Base-by-base conservation (phyloP, 2,329 filamentous ascomycete genomes). In the Pleoardoris graminearum region DNA sequence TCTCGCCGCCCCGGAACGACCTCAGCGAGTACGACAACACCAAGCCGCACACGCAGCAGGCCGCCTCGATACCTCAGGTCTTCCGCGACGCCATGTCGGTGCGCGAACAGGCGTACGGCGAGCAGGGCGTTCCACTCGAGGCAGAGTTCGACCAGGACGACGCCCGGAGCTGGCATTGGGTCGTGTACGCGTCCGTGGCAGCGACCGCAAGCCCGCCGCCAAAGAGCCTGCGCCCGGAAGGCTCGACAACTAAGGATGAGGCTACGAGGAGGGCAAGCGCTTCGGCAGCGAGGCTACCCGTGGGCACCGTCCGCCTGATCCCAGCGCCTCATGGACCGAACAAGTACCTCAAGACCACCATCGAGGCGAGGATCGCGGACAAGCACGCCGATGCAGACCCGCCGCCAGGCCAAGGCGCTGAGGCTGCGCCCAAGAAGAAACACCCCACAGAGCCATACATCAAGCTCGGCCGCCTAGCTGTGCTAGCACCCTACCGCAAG, bases 131-230 rank as follows among this genome's bases (percentile, higher is more conserved):
- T 23, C 75, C 78, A 0, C 72, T 85, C 0, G 84, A 88, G 32
- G 83, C 85, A 59, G 92, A 97, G 72, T 81, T 90, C 59, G 93
- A 97, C 76, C 76, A 80, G 1, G 91, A 97, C 69, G 93, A 97
- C 71, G 61, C 81, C 1, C 83, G 89, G 30, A 87, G 85, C 61
- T 93, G 87, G 75, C 91, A 97, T 73, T 96, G 90, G 89, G 87
- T 96, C 25, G 79, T 87, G n/a, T 96, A 96, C 73, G 84, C 85
- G 42, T 85, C 81, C 14, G 80, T 88, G 50, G 71, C 68, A 53
- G 81, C 81, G 48, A 77, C 62, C 16, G 53, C 67, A 5, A 53
- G 54, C 7, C 55, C 63, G 14, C 68, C 74, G 2, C 65, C 68
- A 8, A 69, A 73, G 44, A 57, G 55, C 23, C 46, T 65, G 27